Conservation (phyloP, 148 eudicot genomes). For the Nepenthes mirabilis region DNA sequence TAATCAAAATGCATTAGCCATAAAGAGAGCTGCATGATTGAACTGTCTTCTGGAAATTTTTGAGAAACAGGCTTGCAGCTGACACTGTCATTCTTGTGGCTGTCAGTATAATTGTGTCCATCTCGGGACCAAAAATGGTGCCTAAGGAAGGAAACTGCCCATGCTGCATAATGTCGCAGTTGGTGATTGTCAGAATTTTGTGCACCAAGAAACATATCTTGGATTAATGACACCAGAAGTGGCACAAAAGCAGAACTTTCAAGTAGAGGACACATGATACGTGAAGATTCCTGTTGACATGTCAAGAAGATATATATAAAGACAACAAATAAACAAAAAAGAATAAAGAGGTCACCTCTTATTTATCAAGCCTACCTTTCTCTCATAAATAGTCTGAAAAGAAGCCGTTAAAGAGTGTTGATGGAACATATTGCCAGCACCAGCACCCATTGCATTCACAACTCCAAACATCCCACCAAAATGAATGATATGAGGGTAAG, state of each 20-base stretch:
- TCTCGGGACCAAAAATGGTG: slow-evolving; percentile 36
- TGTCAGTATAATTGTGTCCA: slow-evolving; percentile 15
- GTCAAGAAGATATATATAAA: neutral
- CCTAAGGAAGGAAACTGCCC: slow-evolving; percentile 77
- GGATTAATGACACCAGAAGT: slow-evolving; percentile 36
- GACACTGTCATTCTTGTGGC: slow-evolving; percentile 14
- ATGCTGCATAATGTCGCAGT: slow-evolving; percentile 69
- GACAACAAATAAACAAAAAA: neutral
- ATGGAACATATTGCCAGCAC: slow-evolving; percentile 44
- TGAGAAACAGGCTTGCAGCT: slow-evolving; percentile 25
- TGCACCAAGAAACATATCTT: slow-evolving; percentile 80
- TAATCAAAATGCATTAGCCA: slow-evolving; percentile 68
- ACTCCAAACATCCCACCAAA: slow-evolving; percentile 91
- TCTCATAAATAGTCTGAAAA: slow-evolving; percentile 16
- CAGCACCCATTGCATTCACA: slow-evolving; percentile 80
- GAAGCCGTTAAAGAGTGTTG: slow-evolving; percentile 13
- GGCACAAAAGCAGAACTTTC: slow-evolving; percentile 47
- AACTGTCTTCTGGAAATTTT: slow-evolving; percentile 45
- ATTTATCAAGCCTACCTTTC: slow-evolving; percentile 28
- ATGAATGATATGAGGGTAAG: slow-evolving; percentile 59
- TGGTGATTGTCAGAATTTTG: slow-evolving; percentile 58
- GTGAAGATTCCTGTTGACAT: slow-evolving; percentile 41
- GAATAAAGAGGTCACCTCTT: neutral
- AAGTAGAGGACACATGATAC: slow-evolving; percentile 48
- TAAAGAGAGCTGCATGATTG: slow-evolving; percentile 57